phyloP scores from a whole-genome alignment of 805 yeast genomes.

The Candida coquimbonensis region DNA sequence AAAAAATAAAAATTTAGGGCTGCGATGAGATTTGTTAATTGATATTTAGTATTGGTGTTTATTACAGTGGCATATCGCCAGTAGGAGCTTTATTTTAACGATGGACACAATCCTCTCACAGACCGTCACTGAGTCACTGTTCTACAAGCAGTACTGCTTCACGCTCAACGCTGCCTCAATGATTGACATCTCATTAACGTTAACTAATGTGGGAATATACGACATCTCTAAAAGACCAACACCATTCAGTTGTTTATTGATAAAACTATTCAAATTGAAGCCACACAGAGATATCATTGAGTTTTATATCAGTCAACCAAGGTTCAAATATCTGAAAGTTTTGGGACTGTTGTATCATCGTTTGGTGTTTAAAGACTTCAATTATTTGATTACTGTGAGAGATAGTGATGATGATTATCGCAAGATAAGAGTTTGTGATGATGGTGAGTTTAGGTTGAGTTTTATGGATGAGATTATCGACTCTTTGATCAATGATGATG shows the following conservation, averaged over 20 bases:
- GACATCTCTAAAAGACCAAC: slow-evolving; percentile 53
- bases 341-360: slow-evolving; percentile 62
- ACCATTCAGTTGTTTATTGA: slow-evolving; percentile 68
- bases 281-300: slow-evolving; percentile 55
- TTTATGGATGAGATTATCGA: slow-evolving; percentile 77
- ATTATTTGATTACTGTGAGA: slow-evolving; percentile 28
- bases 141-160: slow-evolving; percentile 52
- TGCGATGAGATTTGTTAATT: background rate
- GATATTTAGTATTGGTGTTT: no score
- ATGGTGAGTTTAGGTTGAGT: slow-evolving; percentile 33
- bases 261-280: slow-evolving; percentile 69
- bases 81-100: no score
- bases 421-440: slow-evolving; percentile 46
- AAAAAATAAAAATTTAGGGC: slow-evolving; percentile 1
- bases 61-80: no score
- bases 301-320: slow-evolving; percentile 49
- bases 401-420: slow-evolving; percentile 51
- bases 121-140: slow-evolving; percentile 35
- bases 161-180: slow-evolving; percentile 42
- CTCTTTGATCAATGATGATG: slow-evolving; percentile 42
- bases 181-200: slow-evolving; percentile 39
- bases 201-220: slow-evolving; percentile 52
- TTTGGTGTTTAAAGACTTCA: slow-evolving; percentile 21
- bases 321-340: slow-evolving; percentile 73
- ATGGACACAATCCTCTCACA: slow-evolving; percentile 5